Evolutionary conservation across 345 rosid genomes (phyloP), one percentile per base, ranked within the genome.

Genomic region (Excoecaria cochinchinensis): DNA sequence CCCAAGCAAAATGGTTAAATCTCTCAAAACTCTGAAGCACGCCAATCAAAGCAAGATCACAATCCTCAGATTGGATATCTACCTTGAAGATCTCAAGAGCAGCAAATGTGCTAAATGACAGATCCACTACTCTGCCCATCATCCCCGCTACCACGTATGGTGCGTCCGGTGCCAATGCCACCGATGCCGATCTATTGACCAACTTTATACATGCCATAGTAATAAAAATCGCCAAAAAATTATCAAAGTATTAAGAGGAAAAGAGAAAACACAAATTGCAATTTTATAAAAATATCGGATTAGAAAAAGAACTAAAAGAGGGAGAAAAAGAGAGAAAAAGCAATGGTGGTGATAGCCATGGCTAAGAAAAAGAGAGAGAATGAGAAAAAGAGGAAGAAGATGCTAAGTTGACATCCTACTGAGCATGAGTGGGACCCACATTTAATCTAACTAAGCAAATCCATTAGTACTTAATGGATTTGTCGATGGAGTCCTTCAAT

Each of bases 141-240:
- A 98, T 96, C 9, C 99, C 99, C 31, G 99, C 97, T 14, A 98
- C 99, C 93, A 96, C 83, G 87, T 96, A 96, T 6, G 95, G 97
- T 55, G 92, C 90, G 38, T 93, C 98, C 81, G 97, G 99, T 59
- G 99, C 87, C 67, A 96, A 73, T 17, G 99, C 97, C 82, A 90
- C 97, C 69, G 94, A 88, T 87, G 99, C 97, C 86, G 98, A 96
- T 88, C 97, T 80, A 76, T 71, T 91, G 51, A 92, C 95, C 57
- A 87, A 90, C 86, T 96, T 96, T 71, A 96, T 92, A 84, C 93
- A 90, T 77, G 98, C 92, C 99, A 96, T 96, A 47, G 4, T 65
- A 4, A 51, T 44, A 25, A 4, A 47, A 58, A 67, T 25, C 7
- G 4, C 24, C 55, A 56, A 44, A 31, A 63, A 44, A 15, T 57